phyloP scores from a whole-genome alignment of 2,329 filamentous ascomycete genomes.

The Verticillium albo-atrum region DNA sequence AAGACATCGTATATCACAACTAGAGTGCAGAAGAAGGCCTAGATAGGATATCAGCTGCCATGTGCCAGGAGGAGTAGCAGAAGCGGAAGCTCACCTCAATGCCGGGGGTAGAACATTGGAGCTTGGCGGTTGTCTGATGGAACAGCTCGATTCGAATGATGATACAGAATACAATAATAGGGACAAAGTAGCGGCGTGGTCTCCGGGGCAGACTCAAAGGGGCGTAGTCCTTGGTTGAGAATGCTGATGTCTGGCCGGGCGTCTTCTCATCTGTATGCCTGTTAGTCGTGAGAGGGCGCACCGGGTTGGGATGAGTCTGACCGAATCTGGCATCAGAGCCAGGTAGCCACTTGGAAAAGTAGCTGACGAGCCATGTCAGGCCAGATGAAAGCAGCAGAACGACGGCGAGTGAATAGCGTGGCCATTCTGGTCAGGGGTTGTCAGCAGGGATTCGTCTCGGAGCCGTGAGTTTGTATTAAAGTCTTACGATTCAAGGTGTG shows the following conservation, averaged over 20 bases:
- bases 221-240: conserved; percentile 1
- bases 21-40: conserved; percentile 43
- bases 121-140: conserved; percentile 37
- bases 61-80: not conserved
- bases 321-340: conserved; percentile 35
- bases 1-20: conserved; percentile 41
- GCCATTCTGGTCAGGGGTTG: conserved; percentile 32
- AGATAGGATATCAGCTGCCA: not conserved
- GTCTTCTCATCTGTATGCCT: conserved; percentile 6
- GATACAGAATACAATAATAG: conserved; percentile 37
- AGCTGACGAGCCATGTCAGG: conserved; percentile 35
- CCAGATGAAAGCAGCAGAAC: conserved; percentile 40
- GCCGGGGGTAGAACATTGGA: conserved; percentile 46
- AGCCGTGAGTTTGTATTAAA: not conserved
- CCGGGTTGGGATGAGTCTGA: not conserved
- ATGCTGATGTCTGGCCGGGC: not conserved
- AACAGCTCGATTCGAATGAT: conserved; percentile 44
- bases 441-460: conserved; percentile 9
- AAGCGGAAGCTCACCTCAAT: conserved; percentile 34
- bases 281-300: conserved; percentile 9
- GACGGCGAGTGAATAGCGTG: conserved; percentile 41
- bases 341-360: conserved; percentile 40
- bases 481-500: conserved; percentile 43
- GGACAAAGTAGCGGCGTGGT: conserved; percentile 41
- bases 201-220: conserved; percentile 33